phyloP scores from a whole-genome alignment of 2,329 filamentous ascomycete genomes.

The Fusarium hostae region DNA sequence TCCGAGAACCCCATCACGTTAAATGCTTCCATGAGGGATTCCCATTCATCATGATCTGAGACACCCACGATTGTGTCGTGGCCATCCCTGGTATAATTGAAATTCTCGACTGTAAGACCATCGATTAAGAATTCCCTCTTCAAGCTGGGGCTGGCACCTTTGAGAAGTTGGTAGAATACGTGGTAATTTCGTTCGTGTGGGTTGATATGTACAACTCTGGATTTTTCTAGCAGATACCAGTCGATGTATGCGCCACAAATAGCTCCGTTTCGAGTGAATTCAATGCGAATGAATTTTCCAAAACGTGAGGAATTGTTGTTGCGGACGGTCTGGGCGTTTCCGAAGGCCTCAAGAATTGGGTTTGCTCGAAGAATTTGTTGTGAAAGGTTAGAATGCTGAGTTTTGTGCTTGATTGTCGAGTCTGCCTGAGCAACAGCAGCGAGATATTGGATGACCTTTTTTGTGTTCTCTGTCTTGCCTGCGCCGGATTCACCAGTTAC shows the following conservation, averaged over 20 bases:
- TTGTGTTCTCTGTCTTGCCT: conserved; percentile 98
- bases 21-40: conserved; percentile 89
- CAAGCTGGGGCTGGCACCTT: conserved; percentile 79
- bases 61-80: conserved; percentile 93
- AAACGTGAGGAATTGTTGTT: conserved; percentile 99
- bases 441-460: conserved; percentile 98
- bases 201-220: conserved; percentile 92
- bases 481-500: conserved; percentile 98
- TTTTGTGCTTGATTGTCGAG: conserved; percentile 70
- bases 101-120: conserved; percentile 82
- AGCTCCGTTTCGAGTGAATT: conserved; percentile 87
- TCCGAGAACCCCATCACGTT: conserved; percentile 92
- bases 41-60: conserved; percentile 92
- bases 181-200: conserved; percentile 94
- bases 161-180: conserved; percentile 94
- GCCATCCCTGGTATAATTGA: conserved; percentile 89
- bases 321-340: conserved; percentile 95
- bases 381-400: conserved; percentile 82
- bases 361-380: conserved; percentile 97
- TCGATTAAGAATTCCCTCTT: conserved; percentile 82
- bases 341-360: conserved; percentile 96
- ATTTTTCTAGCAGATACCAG: conserved; percentile 98
- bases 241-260: conserved; percentile 98
- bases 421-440: conserved; percentile 93
- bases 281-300: conserved; percentile 98